Conservation (phyloP, 257 asterid species). For the Catharanthus roseus region DNA sequence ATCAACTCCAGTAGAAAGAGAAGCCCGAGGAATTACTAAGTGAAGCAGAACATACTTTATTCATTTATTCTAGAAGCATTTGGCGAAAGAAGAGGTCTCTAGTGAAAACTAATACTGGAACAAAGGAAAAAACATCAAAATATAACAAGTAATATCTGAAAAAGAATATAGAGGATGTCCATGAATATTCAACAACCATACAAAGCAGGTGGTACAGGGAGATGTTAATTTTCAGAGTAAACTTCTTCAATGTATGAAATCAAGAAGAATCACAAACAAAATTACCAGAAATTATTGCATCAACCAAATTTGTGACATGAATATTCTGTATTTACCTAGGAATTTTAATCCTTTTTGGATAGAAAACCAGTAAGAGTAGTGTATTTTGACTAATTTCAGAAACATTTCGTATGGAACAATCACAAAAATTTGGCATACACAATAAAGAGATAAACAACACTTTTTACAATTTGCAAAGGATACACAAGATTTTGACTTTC, state of each 20-base stretch:
- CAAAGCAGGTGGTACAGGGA: not conserved
- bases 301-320: not conserved
- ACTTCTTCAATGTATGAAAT: no score
- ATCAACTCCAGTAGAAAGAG: not conserved
- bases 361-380: no score
- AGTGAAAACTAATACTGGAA: slow-evolving; percentile 27
- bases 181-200: not conserved
- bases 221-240: no score
- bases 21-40: not conserved
- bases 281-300: not conserved
- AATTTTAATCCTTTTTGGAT: no score
- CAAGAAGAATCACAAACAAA: not conserved
- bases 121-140: not conserved
- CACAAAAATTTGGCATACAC: not conserved
- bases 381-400: no score
- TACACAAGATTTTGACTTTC: slow-evolving; percentile 84
- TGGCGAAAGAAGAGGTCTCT: slow-evolving; percentile 31
- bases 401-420: not conserved
- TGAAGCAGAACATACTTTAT: slow-evolving; percentile 55
- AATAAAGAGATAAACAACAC: not conserved
- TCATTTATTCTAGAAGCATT: slow-evolving; percentile 24
- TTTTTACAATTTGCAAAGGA: slow-evolving; percentile 35
- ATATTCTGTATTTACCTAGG: no score
- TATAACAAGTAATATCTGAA: not conserved
- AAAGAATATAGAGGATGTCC: not conserved